Percentiles rank a stretch among this genome's conserved stretches.
Evolutionary conservation across 2,329 filamentous ascomycete species (phyloP).

Genomic region (Pseudocercospora musae): DNA sequence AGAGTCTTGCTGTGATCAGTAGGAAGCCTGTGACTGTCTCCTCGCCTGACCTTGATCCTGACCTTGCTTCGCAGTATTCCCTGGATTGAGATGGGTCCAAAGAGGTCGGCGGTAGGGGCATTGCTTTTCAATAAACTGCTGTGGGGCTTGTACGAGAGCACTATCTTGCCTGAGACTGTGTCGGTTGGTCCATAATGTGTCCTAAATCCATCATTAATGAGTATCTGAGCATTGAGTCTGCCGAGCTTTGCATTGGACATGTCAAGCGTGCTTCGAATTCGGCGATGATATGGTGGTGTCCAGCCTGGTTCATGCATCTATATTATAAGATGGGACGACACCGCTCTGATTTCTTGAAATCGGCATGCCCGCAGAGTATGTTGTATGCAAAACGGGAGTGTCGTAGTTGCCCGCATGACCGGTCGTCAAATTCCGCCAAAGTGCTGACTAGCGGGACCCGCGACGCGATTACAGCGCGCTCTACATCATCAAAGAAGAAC

Average conservation of each 20-base stretch:
- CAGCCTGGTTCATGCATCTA: not conserved
- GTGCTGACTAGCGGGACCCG: not conserved
- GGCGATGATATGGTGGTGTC: not conserved
- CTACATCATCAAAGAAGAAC: not conserved
- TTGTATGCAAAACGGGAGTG: not conserved
- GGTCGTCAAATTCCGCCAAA: not conserved
- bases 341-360: not conserved
- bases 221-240: constrained; percentile 10
- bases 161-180: constrained; percentile 13
- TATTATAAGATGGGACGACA: not conserved
- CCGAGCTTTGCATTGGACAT: constrained; percentile 14
- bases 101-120: constrained; percentile 18
- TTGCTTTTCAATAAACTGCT: constrained; percentile 15
- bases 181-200: constrained; percentile 18
- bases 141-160: constrained; percentile 13
- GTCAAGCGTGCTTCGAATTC: not conserved
- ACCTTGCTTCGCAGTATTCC: constrained; percentile 12
- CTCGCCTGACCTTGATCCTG: constrained; percentile 15
- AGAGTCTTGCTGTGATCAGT: constrained; percentile 15
- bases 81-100: constrained; percentile 17
- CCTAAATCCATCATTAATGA: constrained; percentile 6
- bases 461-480: not conserved
- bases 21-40: constrained; percentile 14
- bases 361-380: not conserved
- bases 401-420: not conserved